Percentiles rank a stretch among this genome's conserved stretches.
phyloP scores from a whole-genome alignment of 1,284 basidiomycete genomes.

The Inonotus obliquus region DNA sequence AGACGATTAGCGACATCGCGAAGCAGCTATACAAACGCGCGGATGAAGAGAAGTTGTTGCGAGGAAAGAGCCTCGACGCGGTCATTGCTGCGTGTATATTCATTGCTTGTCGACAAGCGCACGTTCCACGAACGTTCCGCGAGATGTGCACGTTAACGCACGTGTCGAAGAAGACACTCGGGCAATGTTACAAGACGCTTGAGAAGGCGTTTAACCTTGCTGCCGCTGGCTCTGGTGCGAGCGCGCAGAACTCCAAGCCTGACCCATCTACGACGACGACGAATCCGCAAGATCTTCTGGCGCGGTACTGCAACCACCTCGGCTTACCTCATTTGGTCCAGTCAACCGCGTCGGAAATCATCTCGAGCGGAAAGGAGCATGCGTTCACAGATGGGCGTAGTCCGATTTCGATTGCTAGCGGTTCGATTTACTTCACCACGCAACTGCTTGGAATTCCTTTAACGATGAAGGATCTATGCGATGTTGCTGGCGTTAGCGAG shows the following conservation, averaged over 20 bases:
- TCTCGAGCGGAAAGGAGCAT: conserved; percentile 74
- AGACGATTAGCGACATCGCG: conserved; percentile 92
- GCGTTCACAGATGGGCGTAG: conserved; percentile 90
- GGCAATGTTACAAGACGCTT: conserved; percentile 91
- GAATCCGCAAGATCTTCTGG: conserved; percentile 81
- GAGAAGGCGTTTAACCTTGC: conserved; percentile 89
- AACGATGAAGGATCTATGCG: conserved; percentile 80
- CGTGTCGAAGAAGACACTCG: conserved; percentile 93
- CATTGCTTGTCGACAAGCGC: conserved; percentile 92
- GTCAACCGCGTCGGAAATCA: conserved; percentile 82
- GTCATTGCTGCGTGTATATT: conserved; percentile 98
- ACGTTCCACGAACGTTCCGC: conserved; percentile 91
- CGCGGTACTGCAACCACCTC: conserved; percentile 93
- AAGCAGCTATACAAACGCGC: conserved; percentile 97
- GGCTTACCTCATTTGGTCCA: conserved; percentile 83
- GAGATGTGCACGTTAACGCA: conserved; percentile 94
- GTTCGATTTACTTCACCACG: conserved; percentile 92
- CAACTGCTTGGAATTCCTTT: conserved; percentile 73
- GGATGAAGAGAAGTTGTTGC: conserved; percentile 90
- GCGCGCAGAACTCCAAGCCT: conserved; percentile 35
- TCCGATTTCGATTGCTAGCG: conserved; percentile 94
- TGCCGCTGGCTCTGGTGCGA: conserved; percentile 47
- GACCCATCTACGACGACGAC: conserved; percentile 39
- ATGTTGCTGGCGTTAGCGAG: conserved; percentile 97
- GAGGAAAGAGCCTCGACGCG: conserved; percentile 89